These are phyloP conservation scores for Bryoerythrophyllum caledonicum DNA, from an alignment of 225 moss, liverwort and hornwort genomes.

Conservation along the genomic window DNA sequence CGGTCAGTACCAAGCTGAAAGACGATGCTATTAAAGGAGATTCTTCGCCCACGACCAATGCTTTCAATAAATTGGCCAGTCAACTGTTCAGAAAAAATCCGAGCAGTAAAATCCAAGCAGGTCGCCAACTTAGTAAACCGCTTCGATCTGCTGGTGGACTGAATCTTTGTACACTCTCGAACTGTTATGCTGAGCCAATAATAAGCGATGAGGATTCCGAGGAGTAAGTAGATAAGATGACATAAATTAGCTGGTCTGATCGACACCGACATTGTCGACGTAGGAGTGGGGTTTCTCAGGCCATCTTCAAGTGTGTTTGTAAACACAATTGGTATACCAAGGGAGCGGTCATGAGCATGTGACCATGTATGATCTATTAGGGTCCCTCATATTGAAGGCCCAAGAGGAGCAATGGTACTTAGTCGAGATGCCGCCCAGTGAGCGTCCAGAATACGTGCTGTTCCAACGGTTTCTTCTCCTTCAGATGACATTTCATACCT, in stretches of 20 bases:
- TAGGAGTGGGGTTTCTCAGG: background rate
- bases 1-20: background rate
- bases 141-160: conserved; percentile 17
- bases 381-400: conserved; percentile 5
- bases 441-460: conserved; percentile 4
- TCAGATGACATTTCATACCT: conserved; percentile 13
- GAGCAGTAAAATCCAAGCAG: background rate
- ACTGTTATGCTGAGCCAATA: conserved; percentile 20
- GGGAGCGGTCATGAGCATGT: background rate
- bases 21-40: background rate
- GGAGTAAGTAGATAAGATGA: conserved; percentile 15
- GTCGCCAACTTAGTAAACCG: conserved; percentile 13
- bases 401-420: background rate
- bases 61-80: conserved; percentile 9
- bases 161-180: conserved; percentile 22
- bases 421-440: conserved; percentile 15
- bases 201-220: conserved; percentile 21
- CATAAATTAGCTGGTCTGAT: background rate
- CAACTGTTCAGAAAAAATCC: conserved; percentile 14
- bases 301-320: conserved; percentile 7
- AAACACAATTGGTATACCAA: background rate
- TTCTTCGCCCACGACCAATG: conserved; percentile 2
- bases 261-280: background rate
- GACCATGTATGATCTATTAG: background rate
- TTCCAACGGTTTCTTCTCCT: conserved; percentile 19